Conservation (phyloP, 2,329 filamentous ascomycete species). For the Cryphonectria nitschkei region DNA sequence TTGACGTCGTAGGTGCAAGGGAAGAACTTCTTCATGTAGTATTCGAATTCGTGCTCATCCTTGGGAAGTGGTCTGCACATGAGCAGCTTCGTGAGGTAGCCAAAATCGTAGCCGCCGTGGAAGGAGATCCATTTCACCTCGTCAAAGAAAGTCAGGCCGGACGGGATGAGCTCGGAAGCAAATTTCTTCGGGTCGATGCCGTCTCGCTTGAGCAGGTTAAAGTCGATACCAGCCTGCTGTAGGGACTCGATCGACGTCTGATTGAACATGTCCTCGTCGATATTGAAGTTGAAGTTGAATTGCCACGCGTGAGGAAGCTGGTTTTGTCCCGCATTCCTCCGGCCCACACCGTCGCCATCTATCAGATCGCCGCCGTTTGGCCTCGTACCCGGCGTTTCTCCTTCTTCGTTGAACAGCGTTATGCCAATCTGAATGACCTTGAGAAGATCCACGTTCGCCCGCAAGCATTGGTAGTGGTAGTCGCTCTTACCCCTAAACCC, state of each 20-base stretch:
- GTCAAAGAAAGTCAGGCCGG: constrained; percentile 84
- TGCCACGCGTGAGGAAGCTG: constrained; percentile 92
- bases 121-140: constrained; percentile 97
- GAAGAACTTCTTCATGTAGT: constrained; percentile 89
- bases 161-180: constrained; percentile 86
- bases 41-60: constrained; percentile 87
- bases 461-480: constrained; percentile 97
- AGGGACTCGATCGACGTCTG: constrained; percentile 92
- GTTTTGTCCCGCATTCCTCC: constrained; percentile 46
- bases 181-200: constrained; percentile 92
- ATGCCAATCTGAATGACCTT: constrained; percentile 98
- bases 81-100: constrained; percentile 93
- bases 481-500: constrained; percentile 93
- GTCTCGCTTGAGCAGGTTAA: constrained; percentile 78
- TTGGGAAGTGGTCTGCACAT: constrained; percentile 81
- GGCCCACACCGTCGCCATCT: constrained; percentile 43
- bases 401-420: constrained; percentile 88
- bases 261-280: constrained; percentile 97
- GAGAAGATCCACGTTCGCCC: constrained; percentile 95
- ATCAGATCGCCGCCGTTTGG: constrained; percentile 52
- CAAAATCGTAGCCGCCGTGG: constrained; percentile 97
- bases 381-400: constrained; percentile 79
- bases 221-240: constrained; percentile 90
- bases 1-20: constrained; percentile 95
- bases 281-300: constrained; percentile 97